Conservation (phyloP, 139 green algal genomes). For the Volvox africanus region DNA sequence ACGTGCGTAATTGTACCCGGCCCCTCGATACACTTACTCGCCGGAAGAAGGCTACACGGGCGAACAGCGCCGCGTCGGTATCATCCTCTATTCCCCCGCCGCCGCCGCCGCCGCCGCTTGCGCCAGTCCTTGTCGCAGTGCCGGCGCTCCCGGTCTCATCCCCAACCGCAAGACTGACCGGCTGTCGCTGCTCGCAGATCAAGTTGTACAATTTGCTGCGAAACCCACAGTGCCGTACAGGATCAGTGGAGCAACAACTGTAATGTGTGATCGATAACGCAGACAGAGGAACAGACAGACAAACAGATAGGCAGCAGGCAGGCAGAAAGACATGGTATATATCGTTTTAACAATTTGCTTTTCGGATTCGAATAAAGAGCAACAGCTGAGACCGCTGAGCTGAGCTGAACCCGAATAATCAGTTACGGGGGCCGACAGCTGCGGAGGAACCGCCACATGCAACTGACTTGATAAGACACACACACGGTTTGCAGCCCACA, state of each 20-base stretch:
- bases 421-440: no score
- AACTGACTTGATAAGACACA: no score
- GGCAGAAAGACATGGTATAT: no score
- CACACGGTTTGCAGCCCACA: no score
- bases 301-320: no score
- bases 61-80: neutral
- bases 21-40: neutral
- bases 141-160: neutral
- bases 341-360: no score
- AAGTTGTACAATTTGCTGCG: constrained; percentile 32
- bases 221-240: neutral
- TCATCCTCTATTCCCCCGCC: no score
- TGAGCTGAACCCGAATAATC: no score
- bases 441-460: no score
- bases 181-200: neutral
- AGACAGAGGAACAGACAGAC: no score
- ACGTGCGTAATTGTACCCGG: neutral
- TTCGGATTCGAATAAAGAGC: no score
- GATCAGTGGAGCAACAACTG: neutral
- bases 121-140: neutral
- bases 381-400: no score
- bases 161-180: neutral
- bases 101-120: neutral
- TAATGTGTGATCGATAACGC: neutral
- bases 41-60: neutral